These are phyloP conservation scores for Excoecaria agallocha DNA, from an alignment of 345 rosid species.

Conservation along the genomic window DNA sequence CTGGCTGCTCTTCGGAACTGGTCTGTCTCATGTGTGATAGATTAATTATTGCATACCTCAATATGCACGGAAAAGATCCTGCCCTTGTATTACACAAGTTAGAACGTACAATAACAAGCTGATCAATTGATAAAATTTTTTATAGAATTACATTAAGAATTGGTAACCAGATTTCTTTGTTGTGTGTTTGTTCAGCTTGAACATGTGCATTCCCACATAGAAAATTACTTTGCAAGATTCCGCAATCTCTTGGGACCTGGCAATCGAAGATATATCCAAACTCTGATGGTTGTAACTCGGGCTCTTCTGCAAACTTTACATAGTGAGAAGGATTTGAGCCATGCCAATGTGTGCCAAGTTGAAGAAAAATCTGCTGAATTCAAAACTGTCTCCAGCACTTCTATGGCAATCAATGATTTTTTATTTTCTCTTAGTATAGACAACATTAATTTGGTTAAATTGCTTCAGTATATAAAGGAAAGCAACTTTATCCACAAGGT, in stretches of 20 bases:
- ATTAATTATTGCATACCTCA: neutral
- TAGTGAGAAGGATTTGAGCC: slow-evolving; percentile 33
- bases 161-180: slow-evolving; percentile 7
- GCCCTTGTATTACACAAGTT: neutral
- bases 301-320: slow-evolving; percentile 59
- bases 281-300: slow-evolving; percentile 59
- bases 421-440: slow-evolving; percentile 76
- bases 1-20: slow-evolving; percentile 3
- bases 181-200: slow-evolving; percentile 55
- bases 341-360: slow-evolving; percentile 29
- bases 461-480: slow-evolving; percentile 69
- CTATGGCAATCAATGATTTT: slow-evolving; percentile 82
- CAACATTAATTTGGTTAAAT: slow-evolving; percentile 81
- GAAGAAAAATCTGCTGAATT: slow-evolving; percentile 31
- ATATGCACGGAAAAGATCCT: neutral
- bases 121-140: slow-evolving; percentile 2
- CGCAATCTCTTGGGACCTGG: slow-evolving; percentile 70
- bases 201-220: slow-evolving; percentile 56
- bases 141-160: neutral
- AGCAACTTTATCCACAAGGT: slow-evolving; percentile 92
- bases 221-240: slow-evolving; percentile 71
- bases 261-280: slow-evolving; percentile 92
- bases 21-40: neutral
- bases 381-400: slow-evolving; percentile 39
- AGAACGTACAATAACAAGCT: neutral